A percentile compares a stretch with the other conserved stretches of the same genome.
Evolutionary conservation across 257 asterid genomes (phyloP).

Genomic region (Eustoma russellianum): DNA sequence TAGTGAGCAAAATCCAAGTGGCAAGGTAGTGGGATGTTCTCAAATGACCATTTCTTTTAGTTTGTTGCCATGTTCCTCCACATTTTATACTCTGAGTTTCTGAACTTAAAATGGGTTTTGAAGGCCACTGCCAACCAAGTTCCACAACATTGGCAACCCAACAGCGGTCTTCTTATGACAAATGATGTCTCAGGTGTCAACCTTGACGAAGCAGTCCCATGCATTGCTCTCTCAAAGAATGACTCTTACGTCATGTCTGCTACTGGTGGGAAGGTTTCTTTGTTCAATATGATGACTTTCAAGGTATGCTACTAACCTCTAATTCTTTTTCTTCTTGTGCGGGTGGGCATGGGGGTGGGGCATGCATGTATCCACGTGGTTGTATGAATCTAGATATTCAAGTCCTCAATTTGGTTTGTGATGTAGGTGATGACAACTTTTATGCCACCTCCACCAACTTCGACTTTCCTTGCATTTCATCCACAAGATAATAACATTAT

Average conservation of each 20-base stretch:
- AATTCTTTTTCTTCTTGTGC: too few species aligned
- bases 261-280: conserved; percentile 30
- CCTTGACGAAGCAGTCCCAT: conserved; percentile 32
- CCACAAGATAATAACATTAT: conserved; percentile 93
- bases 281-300: conserved; percentile 33
- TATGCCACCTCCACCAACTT: conserved; percentile 96
- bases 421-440: conserved; percentile 86
- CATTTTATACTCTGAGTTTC: conserved; percentile 4
- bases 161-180: conserved; percentile 29
- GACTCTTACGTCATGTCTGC: conserved; percentile 35
- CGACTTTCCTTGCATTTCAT: conserved; percentile 90
- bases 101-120: conserved; percentile 7
- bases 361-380: background rate
- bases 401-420: conserved; percentile 6
- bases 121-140: conserved; percentile 28
- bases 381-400: background rate
- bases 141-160: conserved; percentile 33
- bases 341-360: too few species aligned
- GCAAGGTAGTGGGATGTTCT: conserved; percentile 47
- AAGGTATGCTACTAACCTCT: conserved; percentile 17
- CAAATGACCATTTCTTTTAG: background rate
- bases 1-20: conserved; percentile 75
- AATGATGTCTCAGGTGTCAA: conserved; percentile 27
- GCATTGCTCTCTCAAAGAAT: conserved; percentile 32
- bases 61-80: background rate